A percentile compares a stretch with the other conserved stretches of the same genome.
These are phyloP conservation scores for Ophiocordyceps camponoti-floridani DNA, from an alignment of 2,329 filamentous ascomycete species.

Conservation along the genomic window DNA sequence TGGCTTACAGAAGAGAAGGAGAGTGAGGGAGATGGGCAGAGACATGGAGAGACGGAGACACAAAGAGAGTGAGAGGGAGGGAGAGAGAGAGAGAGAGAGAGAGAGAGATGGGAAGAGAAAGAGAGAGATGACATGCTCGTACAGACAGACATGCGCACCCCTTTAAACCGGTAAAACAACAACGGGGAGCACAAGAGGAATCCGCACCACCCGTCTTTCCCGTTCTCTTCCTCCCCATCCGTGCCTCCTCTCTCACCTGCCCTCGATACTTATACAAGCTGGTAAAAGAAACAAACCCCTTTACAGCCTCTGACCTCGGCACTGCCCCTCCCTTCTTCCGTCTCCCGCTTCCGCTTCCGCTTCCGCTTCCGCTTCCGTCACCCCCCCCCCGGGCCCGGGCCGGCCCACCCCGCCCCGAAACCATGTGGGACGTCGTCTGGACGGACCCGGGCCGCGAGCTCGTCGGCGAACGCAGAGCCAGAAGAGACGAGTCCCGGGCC, in stretches of 20 bases:
- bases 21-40: background rate
- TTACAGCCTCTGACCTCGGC: too few relatives aligned
- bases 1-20: background rate
- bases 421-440: conserved; percentile 43
- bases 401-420: background rate
- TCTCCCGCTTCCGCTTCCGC: background rate
- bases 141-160: background rate
- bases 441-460: conserved; percentile 34
- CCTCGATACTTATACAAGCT: background rate
- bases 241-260: background rate
- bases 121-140: background rate
- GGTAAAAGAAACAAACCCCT: background rate
- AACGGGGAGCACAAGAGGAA: too few relatives aligned
- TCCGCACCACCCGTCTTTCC: background rate
- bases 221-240: background rate
- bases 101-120: background rate
- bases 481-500: conserved; percentile 14
- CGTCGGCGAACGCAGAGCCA: conserved; percentile 31
- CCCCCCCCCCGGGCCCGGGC: background rate
- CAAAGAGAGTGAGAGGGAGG: background rate
- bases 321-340: too few relatives aligned
- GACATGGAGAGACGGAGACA: background rate
- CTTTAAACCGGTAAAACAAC: too few relatives aligned
- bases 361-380: background rate
- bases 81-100: background rate